Conservation (phyloP, 305 asterid genomes). For the Striga hermonthica region DNA sequence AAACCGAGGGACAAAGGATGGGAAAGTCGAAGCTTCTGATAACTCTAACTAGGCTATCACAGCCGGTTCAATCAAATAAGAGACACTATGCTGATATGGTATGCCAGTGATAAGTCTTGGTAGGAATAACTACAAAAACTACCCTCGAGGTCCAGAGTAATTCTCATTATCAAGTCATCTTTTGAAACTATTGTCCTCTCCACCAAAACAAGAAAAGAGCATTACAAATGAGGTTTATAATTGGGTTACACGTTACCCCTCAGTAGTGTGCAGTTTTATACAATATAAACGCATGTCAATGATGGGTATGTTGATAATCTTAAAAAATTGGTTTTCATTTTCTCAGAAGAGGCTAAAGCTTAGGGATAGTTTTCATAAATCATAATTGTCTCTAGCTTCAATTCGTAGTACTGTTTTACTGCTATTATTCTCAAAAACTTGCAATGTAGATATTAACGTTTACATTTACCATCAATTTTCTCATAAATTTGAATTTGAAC, state of each 20-base stretch:
- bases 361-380: not conserved
- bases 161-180: not conserved
- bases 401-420: constrained; percentile 7
- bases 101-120: constrained; percentile 24
- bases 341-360: not conserved
- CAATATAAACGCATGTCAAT: not conserved
- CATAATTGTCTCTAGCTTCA: not conserved
- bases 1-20: constrained; percentile 52
- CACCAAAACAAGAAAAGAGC: not conserved
- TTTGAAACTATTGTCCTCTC: not conserved
- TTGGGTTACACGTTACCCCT: not conserved
- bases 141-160: not conserved
- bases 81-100: constrained; percentile 93
- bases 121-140: constrained; percentile 1
- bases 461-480: constrained; percentile 1
- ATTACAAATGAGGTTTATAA: not conserved
- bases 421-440: constrained; percentile 14
- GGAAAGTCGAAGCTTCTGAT: constrained; percentile 73
- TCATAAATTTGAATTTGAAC: constrained; percentile 9
- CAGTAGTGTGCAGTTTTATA: not conserved
- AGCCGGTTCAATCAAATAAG: constrained; percentile 50
- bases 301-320: not conserved
- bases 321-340: not conserved
- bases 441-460: constrained; percentile 4
- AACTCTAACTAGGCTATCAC: constrained; percentile 76